Evolutionary conservation across 257 asterid species (phyloP).

Genomic region (Primulina tabacum): DNA sequence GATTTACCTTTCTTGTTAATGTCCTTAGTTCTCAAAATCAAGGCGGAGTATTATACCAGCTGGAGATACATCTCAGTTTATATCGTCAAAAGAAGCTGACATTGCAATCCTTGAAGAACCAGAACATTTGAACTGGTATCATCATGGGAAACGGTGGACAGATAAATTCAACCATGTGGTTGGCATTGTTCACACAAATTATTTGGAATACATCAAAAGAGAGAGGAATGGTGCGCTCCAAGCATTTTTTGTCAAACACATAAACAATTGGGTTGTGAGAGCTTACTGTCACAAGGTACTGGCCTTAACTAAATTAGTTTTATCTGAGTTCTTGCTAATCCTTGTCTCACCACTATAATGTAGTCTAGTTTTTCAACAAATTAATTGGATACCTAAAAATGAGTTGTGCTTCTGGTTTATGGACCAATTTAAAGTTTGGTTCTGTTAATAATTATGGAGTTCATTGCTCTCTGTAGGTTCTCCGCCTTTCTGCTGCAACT

Average conservation of each 20-base stretch:
- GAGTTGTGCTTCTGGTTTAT: slow-evolving; percentile 12
- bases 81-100: slow-evolving; percentile 91
- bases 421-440: not conserved
- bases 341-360: slow-evolving; percentile 1
- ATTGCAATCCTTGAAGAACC: slow-evolving; percentile 98
- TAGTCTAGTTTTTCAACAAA: not conserved
- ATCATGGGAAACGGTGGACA: slow-evolving; percentile 99
- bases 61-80: slow-evolving; percentile 89
- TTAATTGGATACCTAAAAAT: not conserved
- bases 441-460: slow-evolving; percentile 4
- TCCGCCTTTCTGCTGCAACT: slow-evolving; percentile 97
- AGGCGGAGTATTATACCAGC: slow-evolving; percentile 96
- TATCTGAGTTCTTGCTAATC: not conserved
- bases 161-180: slow-evolving; percentile 97
- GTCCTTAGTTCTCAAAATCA: slow-evolving; percentile 66
- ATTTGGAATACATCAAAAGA: slow-evolving; percentile 97
- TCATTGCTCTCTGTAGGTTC: slow-evolving; percentile 53
- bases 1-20: slow-evolving; percentile 12
- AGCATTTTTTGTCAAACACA: slow-evolving; percentile 88
- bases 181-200: slow-evolving; percentile 93
- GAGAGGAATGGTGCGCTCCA: slow-evolving; percentile 96
- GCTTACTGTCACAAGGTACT: slow-evolving; percentile 93
- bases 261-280: slow-evolving; percentile 86
- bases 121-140: slow-evolving; percentile 98
- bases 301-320: slow-evolving; percentile 10